Percentiles rank a stretch among this genome's conserved stretches.
Evolutionary conservation across 73 alveolate genomes (phyloP).

Genomic region (Paramecium caudatum): DNA sequence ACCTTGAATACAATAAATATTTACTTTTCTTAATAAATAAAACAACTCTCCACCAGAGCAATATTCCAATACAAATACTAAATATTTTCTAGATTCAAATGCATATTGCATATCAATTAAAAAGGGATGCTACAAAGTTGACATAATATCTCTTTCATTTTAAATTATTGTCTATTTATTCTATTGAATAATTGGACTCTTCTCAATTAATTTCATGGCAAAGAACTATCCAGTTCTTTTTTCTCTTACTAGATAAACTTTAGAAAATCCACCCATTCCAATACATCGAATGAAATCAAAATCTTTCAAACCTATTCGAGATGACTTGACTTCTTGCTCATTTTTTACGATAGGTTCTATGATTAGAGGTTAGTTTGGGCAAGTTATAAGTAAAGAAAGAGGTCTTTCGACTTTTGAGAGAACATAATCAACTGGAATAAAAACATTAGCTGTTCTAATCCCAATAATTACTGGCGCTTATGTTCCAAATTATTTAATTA

Average conservation of each 20-base stretch:
- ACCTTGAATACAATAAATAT: slow-evolving; percentile 20
- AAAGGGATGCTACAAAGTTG: slow-evolving; percentile 88
- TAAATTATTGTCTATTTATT: slow-evolving; percentile 69
- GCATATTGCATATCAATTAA: slow-evolving; percentile 89
- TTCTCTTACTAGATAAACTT: slow-evolving; percentile 65
- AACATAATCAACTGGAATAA: slow-evolving; percentile 57
- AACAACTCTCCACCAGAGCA: slow-evolving; percentile 88
- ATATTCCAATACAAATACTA: slow-evolving; percentile 90
- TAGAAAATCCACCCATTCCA: slow-evolving; percentile 69
- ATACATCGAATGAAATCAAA: slow-evolving; percentile 63
- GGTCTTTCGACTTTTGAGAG: slow-evolving; percentile 5
- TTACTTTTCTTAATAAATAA: slow-evolving; percentile 73
- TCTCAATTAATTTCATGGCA: slow-evolving; percentile 67
- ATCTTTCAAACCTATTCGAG: slow-evolving; percentile 37
- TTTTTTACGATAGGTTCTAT: neutral
- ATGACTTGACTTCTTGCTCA: neutral
- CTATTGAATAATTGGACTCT: slow-evolving; percentile 19
- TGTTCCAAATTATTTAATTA: slow-evolving; percentile 8
- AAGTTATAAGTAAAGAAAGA: neutral
- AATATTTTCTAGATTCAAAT: slow-evolving; percentile 89
- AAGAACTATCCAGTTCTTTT: slow-evolving; percentile 40
- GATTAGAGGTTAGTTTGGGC: slow-evolving; percentile 51
- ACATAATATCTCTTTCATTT: slow-evolving; percentile 90
- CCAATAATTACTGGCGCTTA: neutral
- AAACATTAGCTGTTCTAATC: slow-evolving; percentile 19